Evolutionary conservation across 2,329 filamentous ascomycete genomes (phyloP), one percentile per base, ranked within the genome.

Genomic region (Ascochyta pisi): DNA sequence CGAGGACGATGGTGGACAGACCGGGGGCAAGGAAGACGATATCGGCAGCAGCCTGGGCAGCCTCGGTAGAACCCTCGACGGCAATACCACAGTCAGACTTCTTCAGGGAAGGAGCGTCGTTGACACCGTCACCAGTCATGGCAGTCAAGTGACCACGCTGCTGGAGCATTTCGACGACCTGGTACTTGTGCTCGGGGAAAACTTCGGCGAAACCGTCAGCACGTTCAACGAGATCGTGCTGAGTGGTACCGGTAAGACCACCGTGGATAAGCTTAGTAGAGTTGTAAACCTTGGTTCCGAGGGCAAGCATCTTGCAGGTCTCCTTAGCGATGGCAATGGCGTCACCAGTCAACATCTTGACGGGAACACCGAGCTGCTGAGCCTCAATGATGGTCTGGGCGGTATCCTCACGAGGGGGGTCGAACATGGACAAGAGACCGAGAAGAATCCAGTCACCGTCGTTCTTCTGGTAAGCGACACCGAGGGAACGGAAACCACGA

Each of bases 331-430:
- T 91, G 68, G 89, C 88, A 67, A 91, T 89, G 63, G 89, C 89
- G 73, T 91, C 89, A 84, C 89, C 89, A 79, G 89, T 91, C 77
- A 91, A 81, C 89, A 91, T 91, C 85, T 91, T 91, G 66, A 91
- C 89, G 63, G 85, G 86, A 31, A 91, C 87, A 82, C 89, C 89
- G 54, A 91, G 87, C 74, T 88, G 84, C 76, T 90, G 86, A 62
- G 89, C 88, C 79, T 91, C 88, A 70, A 89, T 80, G 71, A 91
- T 91, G 64, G 89, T 91, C 79, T 90, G 88, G 63, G 89, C 89
- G 60, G 89, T 91, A 76, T 91, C 89, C 69, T 90, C 88, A 82
- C 89, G 88, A 60, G 89, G 89, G 71, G 89, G 89, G 75, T 91
- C 89, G 80, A 91, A 91, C 86, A 91, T 90, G 71, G 89, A 89